Conservation (phyloP, 768 basidiomycete genomes). For the Megacollybia marginata region DNA sequence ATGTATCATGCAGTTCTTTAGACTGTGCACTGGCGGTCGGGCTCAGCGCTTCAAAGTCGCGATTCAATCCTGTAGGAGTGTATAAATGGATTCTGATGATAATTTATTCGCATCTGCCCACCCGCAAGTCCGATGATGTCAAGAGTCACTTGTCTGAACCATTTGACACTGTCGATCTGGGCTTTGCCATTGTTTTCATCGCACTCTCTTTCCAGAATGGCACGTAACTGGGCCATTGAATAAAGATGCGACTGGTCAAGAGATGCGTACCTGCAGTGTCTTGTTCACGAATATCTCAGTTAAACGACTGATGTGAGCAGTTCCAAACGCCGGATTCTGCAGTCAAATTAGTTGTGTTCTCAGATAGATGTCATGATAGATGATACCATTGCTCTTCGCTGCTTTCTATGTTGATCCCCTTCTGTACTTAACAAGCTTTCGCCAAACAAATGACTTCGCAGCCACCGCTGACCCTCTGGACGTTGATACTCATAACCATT, state of each 20-base stretch:
- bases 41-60: conserved; percentile 24
- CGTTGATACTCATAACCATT: too few species aligned
- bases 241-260: not conserved
- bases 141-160: conserved; percentile 27
- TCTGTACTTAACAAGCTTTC: too few species aligned
- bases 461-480: too few species aligned
- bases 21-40: conserved; percentile 5
- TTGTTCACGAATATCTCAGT: conserved; percentile 30
- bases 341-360: too few species aligned
- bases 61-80: conserved; percentile 27
- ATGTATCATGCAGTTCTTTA: conserved; percentile 24
- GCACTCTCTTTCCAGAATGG: conserved; percentile 17
- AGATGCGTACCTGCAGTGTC: conserved; percentile 20
- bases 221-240: conserved; percentile 20
- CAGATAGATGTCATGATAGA: too few species aligned
- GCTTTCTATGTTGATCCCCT: too few species aligned
- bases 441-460: too few species aligned
- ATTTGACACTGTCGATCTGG: conserved; percentile 23
- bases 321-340: conserved; percentile 40
- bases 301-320: conserved; percentile 30
- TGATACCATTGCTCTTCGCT: too few species aligned
- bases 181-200: conserved; percentile 7
- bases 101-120: conserved; percentile 4
- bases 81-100: not conserved
- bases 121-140: conserved; percentile 37